phyloP scores from a whole-genome alignment of 2,329 filamentous ascomycete species.

The Cladophialophora exuberans region DNA sequence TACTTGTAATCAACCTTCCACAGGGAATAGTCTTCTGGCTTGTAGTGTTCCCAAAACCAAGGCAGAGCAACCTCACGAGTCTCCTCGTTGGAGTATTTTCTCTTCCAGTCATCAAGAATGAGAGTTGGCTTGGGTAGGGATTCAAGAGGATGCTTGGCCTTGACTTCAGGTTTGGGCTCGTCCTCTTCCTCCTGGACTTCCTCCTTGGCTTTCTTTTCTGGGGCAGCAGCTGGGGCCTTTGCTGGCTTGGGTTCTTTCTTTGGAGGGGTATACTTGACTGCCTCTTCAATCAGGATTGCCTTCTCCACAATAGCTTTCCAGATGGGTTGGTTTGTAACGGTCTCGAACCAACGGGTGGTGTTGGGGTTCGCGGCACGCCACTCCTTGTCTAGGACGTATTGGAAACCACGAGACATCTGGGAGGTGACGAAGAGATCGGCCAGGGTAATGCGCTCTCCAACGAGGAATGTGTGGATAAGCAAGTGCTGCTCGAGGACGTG shows the following conservation, averaged over 20 bases:
- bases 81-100: conserved; percentile 96
- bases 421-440: conserved; percentile 86
- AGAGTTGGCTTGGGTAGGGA: conserved; percentile 77
- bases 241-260: conserved; percentile 72
- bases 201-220: conserved; percentile 45
- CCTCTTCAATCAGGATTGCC: conserved; percentile 79
- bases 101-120: conserved; percentile 96
- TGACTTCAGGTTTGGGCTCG: conserved; percentile 63
- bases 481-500: conserved; percentile 84
- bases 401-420: conserved; percentile 83
- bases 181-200: conserved; percentile 59
- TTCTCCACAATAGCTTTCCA: conserved; percentile 79
- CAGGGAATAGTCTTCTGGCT: conserved; percentile 92
- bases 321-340: conserved; percentile 88
- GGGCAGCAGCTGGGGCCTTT: conserved; percentile 67
- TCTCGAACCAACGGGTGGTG: conserved; percentile 91
- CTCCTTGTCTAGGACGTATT: conserved; percentile 90
- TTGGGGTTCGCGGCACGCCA: conserved; percentile 84
- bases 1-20: conserved; percentile 98
- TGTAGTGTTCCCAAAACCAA: conserved; percentile 98
- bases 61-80: conserved; percentile 79
- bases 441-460: conserved; percentile 95
- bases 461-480: conserved; percentile 90
- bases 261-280: conserved; percentile 72
- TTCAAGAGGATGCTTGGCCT: conserved; percentile 96